Evolutionary conservation across 306 rosid genomes (phyloP), one percentile per base, ranked within the genome.

Genomic region (Vigna trinervia): DNA sequence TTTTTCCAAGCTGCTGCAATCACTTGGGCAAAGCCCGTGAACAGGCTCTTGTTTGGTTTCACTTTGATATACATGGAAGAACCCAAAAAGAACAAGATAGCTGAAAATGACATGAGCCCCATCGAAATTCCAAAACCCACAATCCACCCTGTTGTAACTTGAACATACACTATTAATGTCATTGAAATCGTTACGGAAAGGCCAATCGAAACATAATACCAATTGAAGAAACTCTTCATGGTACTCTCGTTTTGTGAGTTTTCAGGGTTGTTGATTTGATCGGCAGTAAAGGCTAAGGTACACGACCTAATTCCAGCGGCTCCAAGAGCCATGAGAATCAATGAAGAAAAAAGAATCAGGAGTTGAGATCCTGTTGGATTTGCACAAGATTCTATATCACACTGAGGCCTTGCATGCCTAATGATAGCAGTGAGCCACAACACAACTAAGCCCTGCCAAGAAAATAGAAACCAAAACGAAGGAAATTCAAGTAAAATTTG

Each of bases 271-370:
- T 80, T 34, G 1, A 90, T 36, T 82, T 89, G 93, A 56, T 94
- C 91, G 4, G 95, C 95, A 3, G 88, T 90, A 56, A 92, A 92
- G 41, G 96, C 93, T 28, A 90, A 46, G 23, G 96, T 86, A 56
- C 98, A 89, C 46, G 97, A 90, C 78, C 86, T 87, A 58, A 94
- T 85, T 28, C 97, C 97, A 12, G 92, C 93, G 0, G 96, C 89
- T 74, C 94, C 98, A 3, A 90, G 14, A 22, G 96, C 75, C 93
- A 89, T 92, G 20, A 94, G 83, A 69, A 39, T 62, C 76, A 90
- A 81, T 23, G 96, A 78, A 47, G 85, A 54, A 15, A 77, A 75
- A 9, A 90, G 85, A 71, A 92, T 80, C 78, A 85, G 5, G 5
- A 82, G 69, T 73, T 92, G 97, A 0, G 56, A 17, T 58, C 12